These are phyloP conservation scores for Fusarium concolor DNA, from an alignment of 2,329 filamentous ascomycete genomes.

Conservation along the genomic window DNA sequence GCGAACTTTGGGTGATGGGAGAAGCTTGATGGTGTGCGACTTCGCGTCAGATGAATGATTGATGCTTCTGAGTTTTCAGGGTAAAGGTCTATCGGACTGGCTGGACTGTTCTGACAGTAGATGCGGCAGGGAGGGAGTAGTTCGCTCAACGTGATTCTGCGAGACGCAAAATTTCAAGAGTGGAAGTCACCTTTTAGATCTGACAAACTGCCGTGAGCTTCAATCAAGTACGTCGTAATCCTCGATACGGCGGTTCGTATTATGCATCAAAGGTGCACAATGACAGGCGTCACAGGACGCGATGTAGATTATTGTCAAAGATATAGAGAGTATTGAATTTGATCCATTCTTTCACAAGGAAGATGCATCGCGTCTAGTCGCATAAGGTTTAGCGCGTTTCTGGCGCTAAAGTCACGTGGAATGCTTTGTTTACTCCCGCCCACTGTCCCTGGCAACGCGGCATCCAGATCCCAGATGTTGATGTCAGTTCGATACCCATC, in stretches of 20 bases:
- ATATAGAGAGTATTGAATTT: constrained; percentile 12
- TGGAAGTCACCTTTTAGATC: background rate
- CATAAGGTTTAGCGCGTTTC: constrained; percentile 21
- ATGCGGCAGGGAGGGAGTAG: background rate
- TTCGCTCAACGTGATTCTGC: background rate
- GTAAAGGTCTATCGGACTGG: background rate
- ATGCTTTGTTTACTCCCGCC: constrained; percentile 46
- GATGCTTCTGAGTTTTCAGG: background rate
- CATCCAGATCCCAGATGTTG: constrained; percentile 34
- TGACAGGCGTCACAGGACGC: constrained; percentile 13
- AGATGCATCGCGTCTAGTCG: constrained; percentile 30
- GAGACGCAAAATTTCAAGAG: background rate
- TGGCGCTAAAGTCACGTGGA: constrained; percentile 38
- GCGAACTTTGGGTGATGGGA: background rate
- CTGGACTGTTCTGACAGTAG: background rate
- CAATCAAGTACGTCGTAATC: background rate
- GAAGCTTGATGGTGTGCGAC: background rate
- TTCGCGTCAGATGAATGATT: background rate
- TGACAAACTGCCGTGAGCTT: background rate
- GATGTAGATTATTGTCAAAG: constrained; percentile 12
- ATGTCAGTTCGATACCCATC: constrained; percentile 30
- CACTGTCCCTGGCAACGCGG: constrained; percentile 46
- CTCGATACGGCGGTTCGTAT: background rate
- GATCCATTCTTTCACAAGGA: constrained; percentile 7
- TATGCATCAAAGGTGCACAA: background rate